Conservation (phyloP, 345 rosid genomes). For the Citrus sp. region DNA sequence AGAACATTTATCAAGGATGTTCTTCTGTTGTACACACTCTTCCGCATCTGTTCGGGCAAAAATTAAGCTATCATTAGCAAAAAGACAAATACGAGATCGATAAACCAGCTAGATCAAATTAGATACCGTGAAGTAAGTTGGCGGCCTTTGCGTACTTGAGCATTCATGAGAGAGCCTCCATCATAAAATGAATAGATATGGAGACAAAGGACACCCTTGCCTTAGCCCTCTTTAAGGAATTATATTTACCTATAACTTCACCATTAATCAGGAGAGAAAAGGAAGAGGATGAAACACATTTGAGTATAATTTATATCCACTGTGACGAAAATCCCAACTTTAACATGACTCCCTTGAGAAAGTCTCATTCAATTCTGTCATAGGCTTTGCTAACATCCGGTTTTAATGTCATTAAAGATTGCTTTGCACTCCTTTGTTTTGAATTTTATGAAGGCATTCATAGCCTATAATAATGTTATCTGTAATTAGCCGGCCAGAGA, state of each 20-base stretch:
- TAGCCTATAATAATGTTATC: too few species aligned
- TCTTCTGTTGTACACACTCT: neutral
- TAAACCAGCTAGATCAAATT: neutral
- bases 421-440: neutral
- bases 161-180: neutral
- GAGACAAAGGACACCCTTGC: neutral
- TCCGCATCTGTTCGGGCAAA: neutral
- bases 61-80: neutral
- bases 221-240: neutral
- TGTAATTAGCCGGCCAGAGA: too few species aligned
- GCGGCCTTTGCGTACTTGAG: neutral
- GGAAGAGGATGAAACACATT: neutral
- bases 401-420: neutral
- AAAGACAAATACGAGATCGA: neutral
- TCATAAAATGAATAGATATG: neutral
- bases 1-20: neutral
- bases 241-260: neutral
- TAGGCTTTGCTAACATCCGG: neutral
- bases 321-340: neutral
- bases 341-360: neutral
- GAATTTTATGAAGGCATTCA: neutral
- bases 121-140: neutral
- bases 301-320: neutral
- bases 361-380: neutral
- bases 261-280: neutral